phyloP scores from a whole-genome alignment of 2,329 filamentous ascomycete species.

The Venturia aucupariae region DNA sequence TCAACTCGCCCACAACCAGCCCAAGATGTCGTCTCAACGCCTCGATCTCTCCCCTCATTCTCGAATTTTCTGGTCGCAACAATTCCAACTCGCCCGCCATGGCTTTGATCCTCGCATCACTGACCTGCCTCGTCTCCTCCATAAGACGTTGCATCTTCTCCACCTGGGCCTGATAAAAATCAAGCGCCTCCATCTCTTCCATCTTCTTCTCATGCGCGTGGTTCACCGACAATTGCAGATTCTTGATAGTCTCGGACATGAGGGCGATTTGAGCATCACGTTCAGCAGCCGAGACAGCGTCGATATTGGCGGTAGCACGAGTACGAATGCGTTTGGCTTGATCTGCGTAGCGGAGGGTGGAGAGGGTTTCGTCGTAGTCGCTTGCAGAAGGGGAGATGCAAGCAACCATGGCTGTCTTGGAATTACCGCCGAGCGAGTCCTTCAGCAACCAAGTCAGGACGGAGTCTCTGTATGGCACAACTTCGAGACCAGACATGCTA shows the following conservation, averaged over 20 bases:
- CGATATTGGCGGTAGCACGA: slow-evolving; percentile 89
- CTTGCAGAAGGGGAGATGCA: slow-evolving; percentile 88
- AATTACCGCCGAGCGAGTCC: slow-evolving; percentile 91
- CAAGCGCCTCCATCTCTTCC: slow-evolving; percentile 67
- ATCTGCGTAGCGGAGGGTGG: slow-evolving; percentile 91
- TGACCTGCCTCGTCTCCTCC: slow-evolving; percentile 85
- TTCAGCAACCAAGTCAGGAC: slow-evolving; percentile 80
- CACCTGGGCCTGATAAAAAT: slow-evolving; percentile 91
- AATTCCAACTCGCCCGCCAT: slow-evolving; percentile 48
- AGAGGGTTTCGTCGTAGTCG: slow-evolving; percentile 95
- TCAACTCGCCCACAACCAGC: slow-evolving; percentile 73
- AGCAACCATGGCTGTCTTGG: slow-evolving; percentile 98
- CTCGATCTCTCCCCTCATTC: slow-evolving; percentile 64
- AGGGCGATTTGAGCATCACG: slow-evolving; percentile 87
- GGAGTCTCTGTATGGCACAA: slow-evolving; percentile 86
- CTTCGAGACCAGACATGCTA: slow-evolving; percentile 2
- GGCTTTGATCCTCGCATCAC: slow-evolving; percentile 87
- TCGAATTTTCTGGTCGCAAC: slow-evolving; percentile 43
- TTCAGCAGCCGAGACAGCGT: slow-evolving; percentile 83
- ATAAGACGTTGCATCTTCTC: slow-evolving; percentile 86
- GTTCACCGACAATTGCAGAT: slow-evolving; percentile 65
- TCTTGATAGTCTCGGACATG: slow-evolving; percentile 91
- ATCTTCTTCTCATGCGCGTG: slow-evolving; percentile 25
- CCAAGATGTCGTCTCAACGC: slow-evolving; percentile 79
- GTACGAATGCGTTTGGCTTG: slow-evolving; percentile 97